A percentile compares a stretch with the other conserved stretches of the same genome.
Conservation (phyloP, 108 stramenopile genomes). For the Schizochytrium sp. region DNA sequence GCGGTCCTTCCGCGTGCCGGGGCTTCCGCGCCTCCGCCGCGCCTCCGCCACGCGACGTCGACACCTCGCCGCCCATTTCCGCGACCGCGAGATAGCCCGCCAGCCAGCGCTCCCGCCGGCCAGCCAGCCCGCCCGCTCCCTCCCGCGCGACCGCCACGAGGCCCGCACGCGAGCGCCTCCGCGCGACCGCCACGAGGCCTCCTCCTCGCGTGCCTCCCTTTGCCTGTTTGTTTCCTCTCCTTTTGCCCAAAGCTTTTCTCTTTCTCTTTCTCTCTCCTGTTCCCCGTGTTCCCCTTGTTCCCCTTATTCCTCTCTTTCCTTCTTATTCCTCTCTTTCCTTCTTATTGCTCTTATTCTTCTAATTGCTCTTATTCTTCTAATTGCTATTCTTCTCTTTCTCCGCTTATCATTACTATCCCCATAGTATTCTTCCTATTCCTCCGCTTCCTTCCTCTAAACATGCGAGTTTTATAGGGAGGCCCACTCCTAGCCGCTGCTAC, state of each 20-base stretch:
- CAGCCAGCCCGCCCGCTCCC: background rate
- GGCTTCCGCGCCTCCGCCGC: background rate
- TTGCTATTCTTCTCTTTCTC: background rate
- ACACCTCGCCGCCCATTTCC: conserved; percentile 23
- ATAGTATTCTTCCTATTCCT: no score
- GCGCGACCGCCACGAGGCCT: background rate
- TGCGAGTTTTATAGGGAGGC: no score
- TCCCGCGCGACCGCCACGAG: background rate
- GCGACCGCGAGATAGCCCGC: background rate
- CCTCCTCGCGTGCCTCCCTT: no score
- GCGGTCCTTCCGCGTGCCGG: background rate
- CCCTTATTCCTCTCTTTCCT: background rate
- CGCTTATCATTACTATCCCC: background rate
- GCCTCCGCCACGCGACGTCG: background rate
- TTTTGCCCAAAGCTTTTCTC: no score
- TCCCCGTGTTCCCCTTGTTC: background rate
- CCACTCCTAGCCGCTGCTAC: no score
- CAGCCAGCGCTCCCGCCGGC: background rate
- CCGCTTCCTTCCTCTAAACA: no score
- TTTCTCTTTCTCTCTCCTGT: background rate
- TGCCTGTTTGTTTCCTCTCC: no score
- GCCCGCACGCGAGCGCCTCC: conserved; percentile 1
- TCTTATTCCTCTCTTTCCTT: background rate
- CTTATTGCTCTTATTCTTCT: background rate
- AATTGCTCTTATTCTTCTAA: background rate